Percentiles rank a stretch among this genome's conserved stretches.
These are phyloP conservation scores for Prunus fruticosa DNA, from an alignment of 306 rosid genomes.

Conservation along the genomic window DNA sequence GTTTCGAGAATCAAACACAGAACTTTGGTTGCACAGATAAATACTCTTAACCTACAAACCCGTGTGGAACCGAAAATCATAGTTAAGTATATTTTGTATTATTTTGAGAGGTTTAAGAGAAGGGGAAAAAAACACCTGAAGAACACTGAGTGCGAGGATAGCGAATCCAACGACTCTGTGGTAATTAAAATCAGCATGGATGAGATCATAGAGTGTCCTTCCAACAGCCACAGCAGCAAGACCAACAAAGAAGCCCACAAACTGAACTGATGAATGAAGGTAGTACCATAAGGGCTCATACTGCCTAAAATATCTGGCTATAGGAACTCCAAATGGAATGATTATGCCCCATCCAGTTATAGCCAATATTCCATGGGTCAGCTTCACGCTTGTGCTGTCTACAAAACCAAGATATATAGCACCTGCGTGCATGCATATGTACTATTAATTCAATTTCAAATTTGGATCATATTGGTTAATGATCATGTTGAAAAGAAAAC, in stretches of 20 bases:
- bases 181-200: not conserved
- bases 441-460: too few relatives aligned
- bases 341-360: slow-evolving; percentile 19
- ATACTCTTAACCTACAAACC: too few relatives aligned
- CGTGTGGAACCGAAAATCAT: too few relatives aligned
- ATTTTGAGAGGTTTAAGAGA: not conserved
- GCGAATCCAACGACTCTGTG: not conserved
- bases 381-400: not conserved
- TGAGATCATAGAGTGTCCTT: not conserved
- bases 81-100: too few relatives aligned
- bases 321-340: not conserved
- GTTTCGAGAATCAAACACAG: not conserved
- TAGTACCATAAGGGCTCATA: slow-evolving; percentile 12
- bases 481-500: not conserved
- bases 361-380: slow-evolving; percentile 9
- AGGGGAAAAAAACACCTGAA: not conserved
- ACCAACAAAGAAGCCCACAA: slow-evolving; percentile 11
- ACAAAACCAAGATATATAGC: not conserved
- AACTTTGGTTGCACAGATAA: too few relatives aligned
- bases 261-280: slow-evolving; percentile 20
- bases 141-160: not conserved
- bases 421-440: not conserved
- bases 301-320: slow-evolving; percentile 11
- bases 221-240: slow-evolving; percentile 8
- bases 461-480: too few relatives aligned